Percentiles rank a stretch among this genome's conserved stretches.
phyloP scores from a whole-genome alignment of 2,329 filamentous ascomycete genomes.

The Clathrospora elynae region DNA sequence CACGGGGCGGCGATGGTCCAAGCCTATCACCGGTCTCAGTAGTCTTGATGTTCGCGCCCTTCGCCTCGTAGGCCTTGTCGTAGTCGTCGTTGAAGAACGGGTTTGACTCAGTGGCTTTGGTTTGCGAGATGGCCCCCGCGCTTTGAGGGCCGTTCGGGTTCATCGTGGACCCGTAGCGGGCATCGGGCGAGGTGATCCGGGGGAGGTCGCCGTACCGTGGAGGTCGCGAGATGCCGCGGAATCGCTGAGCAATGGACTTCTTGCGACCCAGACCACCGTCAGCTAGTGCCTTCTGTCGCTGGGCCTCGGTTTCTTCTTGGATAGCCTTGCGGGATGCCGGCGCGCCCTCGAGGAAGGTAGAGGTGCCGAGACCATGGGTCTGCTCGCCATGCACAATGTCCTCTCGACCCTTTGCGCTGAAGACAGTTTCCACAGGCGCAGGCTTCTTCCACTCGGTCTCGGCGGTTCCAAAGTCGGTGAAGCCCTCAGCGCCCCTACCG shows the following conservation, averaged over 20 bases:
- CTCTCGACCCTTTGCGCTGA: conserved; percentile 52
- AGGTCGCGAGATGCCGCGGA: conserved; percentile 81
- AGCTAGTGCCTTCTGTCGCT: conserved; percentile 40
- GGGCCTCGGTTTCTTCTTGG: conserved; percentile 71
- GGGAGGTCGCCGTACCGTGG: conserved; percentile 58
- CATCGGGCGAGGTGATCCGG: conserved; percentile 56
- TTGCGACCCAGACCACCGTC: conserved; percentile 73
- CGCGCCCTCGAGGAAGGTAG: conserved; percentile 92
- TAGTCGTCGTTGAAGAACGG: conserved; percentile 82
- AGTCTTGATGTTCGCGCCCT: conserved; percentile 63
- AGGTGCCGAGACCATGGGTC: conserved; percentile 83
- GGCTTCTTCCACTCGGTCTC: conserved; percentile 48
- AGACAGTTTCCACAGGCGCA: conserved; percentile 28
- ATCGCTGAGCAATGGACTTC: conserved; percentile 91
- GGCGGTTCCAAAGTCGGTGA: conserved; percentile 70
- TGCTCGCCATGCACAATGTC: conserved; percentile 84
- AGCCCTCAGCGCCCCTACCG: conserved; percentile 83
- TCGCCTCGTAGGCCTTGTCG: conserved; percentile 67
- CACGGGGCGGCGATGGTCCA: conserved; percentile 35
- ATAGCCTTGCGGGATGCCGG: conserved; percentile 83
- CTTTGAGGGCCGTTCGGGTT: conserved; percentile 41
- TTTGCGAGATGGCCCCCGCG: conserved; percentile 48
- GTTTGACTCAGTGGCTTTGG: conserved; percentile 60
- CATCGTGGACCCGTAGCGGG: conserved; percentile 54
- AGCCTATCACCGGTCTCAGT: conserved; percentile 47